These are phyloP conservation scores for Leptosphaerulina australis DNA, from an alignment of 2,329 filamentous ascomycete species.

Conservation along the genomic window DNA sequence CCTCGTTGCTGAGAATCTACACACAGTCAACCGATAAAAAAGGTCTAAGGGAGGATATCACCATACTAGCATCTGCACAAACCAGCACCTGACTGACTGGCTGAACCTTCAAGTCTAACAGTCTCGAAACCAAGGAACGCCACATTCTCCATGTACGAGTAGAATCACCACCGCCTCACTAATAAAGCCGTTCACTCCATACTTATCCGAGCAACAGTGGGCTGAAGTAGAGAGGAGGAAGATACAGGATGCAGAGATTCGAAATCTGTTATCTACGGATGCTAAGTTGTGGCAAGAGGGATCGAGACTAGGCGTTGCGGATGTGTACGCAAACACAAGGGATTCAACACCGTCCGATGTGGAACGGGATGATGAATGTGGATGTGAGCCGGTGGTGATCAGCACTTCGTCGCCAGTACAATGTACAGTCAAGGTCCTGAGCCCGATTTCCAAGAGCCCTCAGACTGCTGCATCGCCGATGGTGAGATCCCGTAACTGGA, in stretches of 20 bases:
- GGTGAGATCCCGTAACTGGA: too few species aligned
- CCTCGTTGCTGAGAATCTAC: constrained; percentile 27
- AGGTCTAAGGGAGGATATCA: constrained; percentile 28
- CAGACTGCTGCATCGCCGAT: neutral
- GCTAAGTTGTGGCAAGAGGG: constrained; percentile 32
- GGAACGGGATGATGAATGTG: neutral
- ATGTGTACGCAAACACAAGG: constrained; percentile 17
- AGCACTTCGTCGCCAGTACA: neutral
- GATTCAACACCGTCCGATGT: neutral
- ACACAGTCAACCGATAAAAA: constrained; percentile 19
- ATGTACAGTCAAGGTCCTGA: neutral
- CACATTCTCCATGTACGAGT: neutral
- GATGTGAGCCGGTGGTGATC: neutral
- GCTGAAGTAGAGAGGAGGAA: neutral
- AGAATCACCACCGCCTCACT: neutral
- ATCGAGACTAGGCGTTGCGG: constrained; percentile 22
- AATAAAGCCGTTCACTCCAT: neutral
- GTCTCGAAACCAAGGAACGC: neutral
- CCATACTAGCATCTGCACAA: constrained; percentile 23
- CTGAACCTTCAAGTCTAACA: constrained; percentile 8
- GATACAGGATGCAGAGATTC: constrained; percentile 18
- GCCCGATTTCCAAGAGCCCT: neutral
- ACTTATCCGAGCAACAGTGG: neutral
- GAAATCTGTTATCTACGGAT: constrained; percentile 18
- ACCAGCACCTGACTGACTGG: constrained; percentile 26